These are phyloP conservation scores for Carallia brachiata DNA, from an alignment of 345 rosid species.

Conservation along the genomic window DNA sequence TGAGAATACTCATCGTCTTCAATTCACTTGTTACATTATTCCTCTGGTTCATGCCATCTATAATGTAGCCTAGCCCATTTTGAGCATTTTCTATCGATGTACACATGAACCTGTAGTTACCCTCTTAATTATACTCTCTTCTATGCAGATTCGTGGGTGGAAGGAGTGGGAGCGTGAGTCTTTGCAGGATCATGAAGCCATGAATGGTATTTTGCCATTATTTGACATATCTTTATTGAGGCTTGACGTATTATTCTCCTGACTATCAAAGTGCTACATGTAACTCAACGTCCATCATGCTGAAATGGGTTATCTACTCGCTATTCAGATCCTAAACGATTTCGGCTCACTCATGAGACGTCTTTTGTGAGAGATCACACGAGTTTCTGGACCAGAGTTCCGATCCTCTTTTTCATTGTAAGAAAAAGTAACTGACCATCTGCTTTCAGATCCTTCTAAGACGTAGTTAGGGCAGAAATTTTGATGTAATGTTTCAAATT, in stretches of 20 bases:
- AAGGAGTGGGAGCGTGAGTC: conserved; percentile 74
- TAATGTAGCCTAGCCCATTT: no score
- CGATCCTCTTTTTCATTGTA: conserved; percentile 65
- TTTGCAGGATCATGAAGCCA: conserved; percentile 31
- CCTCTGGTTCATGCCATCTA: no score
- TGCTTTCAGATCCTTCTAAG: neutral
- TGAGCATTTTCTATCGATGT: no score
- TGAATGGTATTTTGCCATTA: conserved; percentile 34
- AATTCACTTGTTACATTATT: no score
- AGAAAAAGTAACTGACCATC: conserved; percentile 8
- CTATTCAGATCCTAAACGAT: conserved; percentile 63
- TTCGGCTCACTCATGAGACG: conserved; percentile 90
- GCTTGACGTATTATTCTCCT: neutral
- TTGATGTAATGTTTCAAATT: no score
- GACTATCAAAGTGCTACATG: neutral
- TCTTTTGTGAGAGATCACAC: conserved; percentile 82
- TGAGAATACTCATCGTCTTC: no score
- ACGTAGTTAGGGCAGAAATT: no score
- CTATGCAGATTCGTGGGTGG: conserved; percentile 79
- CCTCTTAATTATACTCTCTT: neutral
- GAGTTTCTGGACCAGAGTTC: conserved; percentile 49
- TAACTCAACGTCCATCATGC: neutral
- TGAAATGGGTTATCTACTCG: conserved; percentile 14
- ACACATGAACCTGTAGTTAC: no score
- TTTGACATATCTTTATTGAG: neutral